Evolutionary conservation across 176 grass and related monocot genomes (phyloP).

Genomic region (Oryza meyeriana): DNA sequence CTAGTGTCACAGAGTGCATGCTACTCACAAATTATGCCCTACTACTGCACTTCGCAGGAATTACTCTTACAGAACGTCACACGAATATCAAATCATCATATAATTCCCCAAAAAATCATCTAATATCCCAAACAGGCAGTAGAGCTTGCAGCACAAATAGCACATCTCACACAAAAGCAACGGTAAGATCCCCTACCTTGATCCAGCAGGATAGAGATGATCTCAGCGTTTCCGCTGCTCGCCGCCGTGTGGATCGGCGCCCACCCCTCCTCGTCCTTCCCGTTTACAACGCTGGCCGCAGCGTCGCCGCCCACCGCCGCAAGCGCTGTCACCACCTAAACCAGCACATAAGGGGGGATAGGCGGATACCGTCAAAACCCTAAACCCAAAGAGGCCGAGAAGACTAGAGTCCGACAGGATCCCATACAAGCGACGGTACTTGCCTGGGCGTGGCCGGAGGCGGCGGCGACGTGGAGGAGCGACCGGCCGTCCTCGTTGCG

Average conservation of each 20-base stretch:
- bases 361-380: neutral
- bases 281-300: slow-evolving; percentile 53
- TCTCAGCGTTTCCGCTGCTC: slow-evolving; percentile 67
- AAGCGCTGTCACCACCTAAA: slow-evolving; percentile 64
- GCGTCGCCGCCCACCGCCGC: slow-evolving; percentile 43
- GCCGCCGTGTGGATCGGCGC: slow-evolving; percentile 76
- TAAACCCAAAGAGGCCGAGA: neutral
- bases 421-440: neutral
- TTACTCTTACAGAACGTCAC: too few relatives aligned
- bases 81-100: neutral
- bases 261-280: slow-evolving; percentile 92
- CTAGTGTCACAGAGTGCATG: neutral
- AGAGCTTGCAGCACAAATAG: slow-evolving; percentile 2
- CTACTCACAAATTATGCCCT: neutral
- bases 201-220: slow-evolving; percentile 64
- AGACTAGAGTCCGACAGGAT: neutral
- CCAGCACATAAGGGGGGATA: neutral
- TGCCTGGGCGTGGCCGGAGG: slow-evolving; percentile 53
- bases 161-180: neutral
- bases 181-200: slow-evolving; percentile 33
- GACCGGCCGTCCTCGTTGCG: slow-evolving; percentile 85
- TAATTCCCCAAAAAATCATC: neutral
- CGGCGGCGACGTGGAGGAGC: slow-evolving; percentile 81
- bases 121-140: neutral
- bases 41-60: neutral